These are phyloP conservation scores for Penicilliopsis zonata DNA, from an alignment of 495 filamentous ascomycete species.

Conservation along the genomic window DNA sequence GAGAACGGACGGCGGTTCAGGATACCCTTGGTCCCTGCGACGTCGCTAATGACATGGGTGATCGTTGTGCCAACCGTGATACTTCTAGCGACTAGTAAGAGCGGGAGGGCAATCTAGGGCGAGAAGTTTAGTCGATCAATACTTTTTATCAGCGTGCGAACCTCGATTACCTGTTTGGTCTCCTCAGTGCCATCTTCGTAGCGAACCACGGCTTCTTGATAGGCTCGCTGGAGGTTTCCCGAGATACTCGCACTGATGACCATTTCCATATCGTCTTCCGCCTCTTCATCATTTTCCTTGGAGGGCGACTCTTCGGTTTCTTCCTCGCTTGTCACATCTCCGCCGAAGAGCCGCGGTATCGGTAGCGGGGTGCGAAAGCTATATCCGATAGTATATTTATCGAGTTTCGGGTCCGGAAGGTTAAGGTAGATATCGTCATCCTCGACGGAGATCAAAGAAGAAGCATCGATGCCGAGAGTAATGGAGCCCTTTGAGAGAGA, in stretches of 20 bases:
- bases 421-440: constrained; percentile 18
- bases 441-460: constrained; percentile 19
- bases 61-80: constrained; percentile 23
- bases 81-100: constrained; percentile 13
- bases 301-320: constrained; percentile 9
- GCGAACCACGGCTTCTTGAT: constrained; percentile 9
- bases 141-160: constrained; percentile 6
- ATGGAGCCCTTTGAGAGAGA: constrained; percentile 18
- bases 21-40: constrained; percentile 16
- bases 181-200: constrained; percentile 17
- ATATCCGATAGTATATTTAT: constrained; percentile 18
- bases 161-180: constrained; percentile 3
- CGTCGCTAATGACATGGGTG: constrained; percentile 14
- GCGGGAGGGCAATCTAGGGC: constrained; percentile 17
- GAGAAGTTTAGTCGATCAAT: no score
- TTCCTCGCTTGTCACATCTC: constrained; percentile 6
- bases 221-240: constrained; percentile 15
- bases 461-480: constrained; percentile 29
- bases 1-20: constrained; percentile 18
- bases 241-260: constrained; percentile 19
- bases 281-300: constrained; percentile 6
- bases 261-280: constrained; percentile 11
- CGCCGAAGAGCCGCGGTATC: constrained; percentile 9
- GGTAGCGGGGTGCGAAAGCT: constrained; percentile 24
- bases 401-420: constrained; percentile 13